Conservation (phyloP, 495 filamentous ascomycete genomes). For the Durotheca rogersii region DNA sequence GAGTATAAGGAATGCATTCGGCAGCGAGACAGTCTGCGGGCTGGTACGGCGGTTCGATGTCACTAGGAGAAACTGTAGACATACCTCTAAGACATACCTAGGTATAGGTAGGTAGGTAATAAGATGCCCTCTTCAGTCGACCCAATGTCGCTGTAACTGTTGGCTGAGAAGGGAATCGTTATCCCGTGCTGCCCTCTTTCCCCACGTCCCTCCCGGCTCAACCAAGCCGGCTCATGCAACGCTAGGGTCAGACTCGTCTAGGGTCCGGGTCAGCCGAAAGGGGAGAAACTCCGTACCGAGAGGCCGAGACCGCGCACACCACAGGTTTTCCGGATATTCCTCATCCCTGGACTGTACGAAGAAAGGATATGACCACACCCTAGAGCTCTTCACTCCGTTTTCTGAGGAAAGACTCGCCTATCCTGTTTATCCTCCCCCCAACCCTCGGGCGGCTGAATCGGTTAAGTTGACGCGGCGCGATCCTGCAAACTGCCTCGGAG, state of each 20-base stretch:
- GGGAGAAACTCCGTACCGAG: constrained; percentile 24
- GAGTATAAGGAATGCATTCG: too few relatives aligned
- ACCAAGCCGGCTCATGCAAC: background rate
- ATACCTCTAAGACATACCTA: constrained; percentile 4
- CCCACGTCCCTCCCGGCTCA: background rate
- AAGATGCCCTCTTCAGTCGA: background rate
- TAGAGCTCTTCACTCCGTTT: background rate
- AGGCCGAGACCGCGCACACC: background rate
- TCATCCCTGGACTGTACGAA: constrained; percentile 17
- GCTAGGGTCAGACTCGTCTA: background rate
- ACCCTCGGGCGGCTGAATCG: background rate
- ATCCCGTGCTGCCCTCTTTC: constrained; percentile 14
- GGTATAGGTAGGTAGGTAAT: background rate
- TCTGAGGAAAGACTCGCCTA: background rate
- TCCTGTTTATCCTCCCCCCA: background rate
- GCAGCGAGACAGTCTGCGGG: too few relatives aligned
- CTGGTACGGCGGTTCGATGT: too few relatives aligned
- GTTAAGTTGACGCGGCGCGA: constrained; percentile 12
- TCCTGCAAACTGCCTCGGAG: too few relatives aligned
- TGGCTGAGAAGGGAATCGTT: constrained; percentile 1
- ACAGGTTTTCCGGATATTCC: background rate
- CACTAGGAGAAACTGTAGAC: constrained; percentile 27
- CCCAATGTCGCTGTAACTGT: background rate
- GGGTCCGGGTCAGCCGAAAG: background rate
- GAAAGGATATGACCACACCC: constrained; percentile 13